phyloP scores from a whole-genome alignment of 352 stramenopile species.

The Sclerospora graminicola region DNA sequence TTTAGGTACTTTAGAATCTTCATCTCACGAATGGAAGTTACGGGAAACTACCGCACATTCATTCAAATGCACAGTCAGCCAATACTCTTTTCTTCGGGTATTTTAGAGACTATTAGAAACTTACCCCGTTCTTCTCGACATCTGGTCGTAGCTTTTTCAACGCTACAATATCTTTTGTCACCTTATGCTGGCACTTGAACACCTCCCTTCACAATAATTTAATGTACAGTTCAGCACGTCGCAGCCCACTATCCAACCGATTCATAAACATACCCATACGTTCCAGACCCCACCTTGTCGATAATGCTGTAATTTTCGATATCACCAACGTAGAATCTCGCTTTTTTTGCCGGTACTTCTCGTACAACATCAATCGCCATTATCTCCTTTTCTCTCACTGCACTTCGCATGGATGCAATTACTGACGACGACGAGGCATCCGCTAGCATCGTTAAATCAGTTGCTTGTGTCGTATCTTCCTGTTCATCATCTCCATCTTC shows the following conservation, averaged over 20 bases:
- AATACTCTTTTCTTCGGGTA: background rate
- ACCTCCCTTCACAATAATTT: slow-evolving; percentile 43
- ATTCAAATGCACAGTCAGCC: no score
- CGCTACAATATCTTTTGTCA: slow-evolving; percentile 81
- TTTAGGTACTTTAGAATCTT: slow-evolving; percentile 95
- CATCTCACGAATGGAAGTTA: slow-evolving; percentile 95
- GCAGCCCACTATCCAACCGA: background rate
- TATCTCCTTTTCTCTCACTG: slow-evolving; percentile 66
- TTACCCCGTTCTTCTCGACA: slow-evolving; percentile 80
- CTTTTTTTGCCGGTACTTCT: slow-evolving; percentile 29
- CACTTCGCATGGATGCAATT: slow-evolving; percentile 61
- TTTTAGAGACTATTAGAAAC: slow-evolving; percentile 1
- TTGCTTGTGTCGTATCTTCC: slow-evolving; percentile 4
- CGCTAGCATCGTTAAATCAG: background rate
- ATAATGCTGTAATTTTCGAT: slow-evolving; percentile 86
- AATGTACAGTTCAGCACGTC: slow-evolving; percentile 2
- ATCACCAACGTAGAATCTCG: slow-evolving; percentile 74
- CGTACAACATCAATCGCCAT: slow-evolving; percentile 32
- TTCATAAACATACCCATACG: slow-evolving; percentile 53
- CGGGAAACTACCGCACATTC: slow-evolving; percentile 66
- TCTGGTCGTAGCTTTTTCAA: slow-evolving; percentile 80
- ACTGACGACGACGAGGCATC: slow-evolving; percentile 39
- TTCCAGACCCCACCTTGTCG: slow-evolving; percentile 79
- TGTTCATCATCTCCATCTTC: slow-evolving; percentile 22
- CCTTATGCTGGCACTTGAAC: slow-evolving; percentile 83